Percentiles rank a stretch among this genome's conserved stretches.
phyloP scores from a whole-genome alignment of 1,139 yeast genomes.

The Lodderomyces oxycetoniae region DNA sequence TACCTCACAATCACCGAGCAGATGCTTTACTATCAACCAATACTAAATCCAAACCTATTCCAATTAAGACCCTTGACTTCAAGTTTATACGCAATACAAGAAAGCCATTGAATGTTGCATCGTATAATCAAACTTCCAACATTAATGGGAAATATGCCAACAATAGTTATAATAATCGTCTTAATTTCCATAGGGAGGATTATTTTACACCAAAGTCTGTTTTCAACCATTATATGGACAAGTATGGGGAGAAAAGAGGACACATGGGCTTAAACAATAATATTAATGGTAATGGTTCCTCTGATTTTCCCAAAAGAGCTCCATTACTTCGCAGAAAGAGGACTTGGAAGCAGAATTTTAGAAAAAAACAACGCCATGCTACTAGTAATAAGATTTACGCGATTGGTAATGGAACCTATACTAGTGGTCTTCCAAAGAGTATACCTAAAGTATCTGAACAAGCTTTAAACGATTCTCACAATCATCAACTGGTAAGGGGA shows the following conservation, averaged over 20 bases:
- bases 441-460: background rate
- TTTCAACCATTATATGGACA: conserved; percentile 66
- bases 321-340: conserved; percentile 17
- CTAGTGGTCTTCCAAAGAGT: conserved; percentile 7
- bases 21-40: conserved; percentile 41
- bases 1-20: conserved; percentile 43
- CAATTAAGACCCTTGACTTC: conserved; percentile 28
- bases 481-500: conserved; percentile 14
- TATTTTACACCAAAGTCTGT: conserved; percentile 76
- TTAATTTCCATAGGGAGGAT: conserved; percentile 58
- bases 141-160: conserved; percentile 13
- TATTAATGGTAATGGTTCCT: conserved; percentile 28
- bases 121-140: conserved; percentile 36
- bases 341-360: conserved; percentile 31
- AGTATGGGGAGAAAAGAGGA: conserved; percentile 45
- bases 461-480: conserved; percentile 13
- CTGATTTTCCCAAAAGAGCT: conserved; percentile 11
- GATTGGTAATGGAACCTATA: conserved; percentile 3
- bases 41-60: conserved; percentile 42
- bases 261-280: conserved; percentile 50
- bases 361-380: conserved; percentile 13
- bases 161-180: conserved; percentile 14
- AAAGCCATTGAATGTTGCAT: conserved; percentile 62
- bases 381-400: conserved; percentile 9
- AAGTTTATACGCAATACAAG: conserved; percentile 48